These are phyloP conservation scores for Tuber magnatum DNA, from an alignment of 495 filamentous ascomycete genomes.

Conservation along the genomic window DNA sequence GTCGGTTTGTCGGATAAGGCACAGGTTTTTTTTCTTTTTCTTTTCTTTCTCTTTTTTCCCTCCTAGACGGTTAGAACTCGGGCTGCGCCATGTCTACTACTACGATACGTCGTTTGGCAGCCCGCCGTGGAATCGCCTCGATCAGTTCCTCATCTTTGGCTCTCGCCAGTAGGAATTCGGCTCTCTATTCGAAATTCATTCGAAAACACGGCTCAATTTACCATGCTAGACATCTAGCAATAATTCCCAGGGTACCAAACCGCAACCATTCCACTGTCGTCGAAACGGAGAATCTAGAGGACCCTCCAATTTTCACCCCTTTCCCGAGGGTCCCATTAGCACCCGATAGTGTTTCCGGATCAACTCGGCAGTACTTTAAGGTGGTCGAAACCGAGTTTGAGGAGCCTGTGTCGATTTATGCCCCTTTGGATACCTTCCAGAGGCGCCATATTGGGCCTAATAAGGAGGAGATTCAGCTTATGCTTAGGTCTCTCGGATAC, in stretches of 20 bases:
- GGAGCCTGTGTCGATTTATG: slow-evolving; percentile 41
- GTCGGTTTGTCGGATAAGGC: neutral
- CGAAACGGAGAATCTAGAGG: neutral
- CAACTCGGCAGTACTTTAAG: neutral
- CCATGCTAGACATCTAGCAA: neutral
- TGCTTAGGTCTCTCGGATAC: slow-evolving; percentile 73
- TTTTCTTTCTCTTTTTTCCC: neutral
- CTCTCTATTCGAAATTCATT: neutral
- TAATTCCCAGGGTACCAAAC: neutral
- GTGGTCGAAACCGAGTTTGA: slow-evolving; percentile 20
- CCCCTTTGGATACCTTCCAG: slow-evolving; percentile 59
- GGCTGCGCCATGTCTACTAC: neutral
- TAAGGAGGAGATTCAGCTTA: slow-evolving; percentile 59
- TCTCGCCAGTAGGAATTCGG: neutral
- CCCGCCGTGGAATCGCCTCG: neutral
- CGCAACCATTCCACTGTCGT: neutral
- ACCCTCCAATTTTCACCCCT: neutral
- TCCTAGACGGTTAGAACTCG: neutral
- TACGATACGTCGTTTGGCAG: neutral
- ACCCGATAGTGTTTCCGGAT: neutral
- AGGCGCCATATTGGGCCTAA: slow-evolving; percentile 92
- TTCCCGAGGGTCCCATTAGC: neutral
- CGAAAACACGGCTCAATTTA: neutral
- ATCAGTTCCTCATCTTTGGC: neutral
- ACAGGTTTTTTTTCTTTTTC: neutral